Evolutionary conservation across 2,329 filamentous ascomycete genomes (phyloP).

Genomic region (Fusarium sp.): DNA sequence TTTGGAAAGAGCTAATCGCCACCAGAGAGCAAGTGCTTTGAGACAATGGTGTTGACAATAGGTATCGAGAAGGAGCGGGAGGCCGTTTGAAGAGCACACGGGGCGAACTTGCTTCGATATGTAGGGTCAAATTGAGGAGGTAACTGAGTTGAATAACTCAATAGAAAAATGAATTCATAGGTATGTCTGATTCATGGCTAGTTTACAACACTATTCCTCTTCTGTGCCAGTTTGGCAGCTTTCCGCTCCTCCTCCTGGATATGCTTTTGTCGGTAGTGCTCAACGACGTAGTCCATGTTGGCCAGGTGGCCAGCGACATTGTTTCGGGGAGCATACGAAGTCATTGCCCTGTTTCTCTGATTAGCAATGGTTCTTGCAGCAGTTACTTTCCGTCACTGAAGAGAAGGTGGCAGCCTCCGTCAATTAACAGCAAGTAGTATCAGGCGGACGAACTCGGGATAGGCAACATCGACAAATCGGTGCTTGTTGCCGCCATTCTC

Average conservation of each 20-base stretch:
- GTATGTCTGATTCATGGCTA: slow-evolving; percentile 40
- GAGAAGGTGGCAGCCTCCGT: not conserved
- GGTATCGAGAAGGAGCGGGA: not conserved
- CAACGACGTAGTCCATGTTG: slow-evolving; percentile 66
- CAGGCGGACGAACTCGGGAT: slow-evolving; percentile 64
- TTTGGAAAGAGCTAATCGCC: not conserved
- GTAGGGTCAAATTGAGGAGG: not conserved
- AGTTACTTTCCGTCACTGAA: not conserved
- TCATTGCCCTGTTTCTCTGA: slow-evolving; percentile 56
- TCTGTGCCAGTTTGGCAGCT: slow-evolving; percentile 58
- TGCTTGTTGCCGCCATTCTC: slow-evolving; percentile 56
- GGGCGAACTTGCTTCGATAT: not conserved
- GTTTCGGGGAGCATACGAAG: slow-evolving; percentile 60
- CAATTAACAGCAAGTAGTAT: not conserved
- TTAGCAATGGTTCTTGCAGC: slow-evolving; percentile 30
- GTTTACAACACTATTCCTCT: slow-evolving; percentile 47
- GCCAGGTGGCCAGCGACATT: slow-evolving; percentile 65
- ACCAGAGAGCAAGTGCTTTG: not conserved
- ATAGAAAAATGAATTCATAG: slow-evolving; percentile 38
- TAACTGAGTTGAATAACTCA: slow-evolving; percentile 21
- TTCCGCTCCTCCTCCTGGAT: slow-evolving; percentile 66
- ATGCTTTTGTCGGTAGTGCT: slow-evolving; percentile 67
- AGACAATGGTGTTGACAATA: not conserved
- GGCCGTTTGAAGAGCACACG: not conserved
- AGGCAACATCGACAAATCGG: slow-evolving; percentile 62